Evolutionary conservation across 1,139 yeast genomes (phyloP), one percentile per base, ranked within the genome.

Genomic region (Scheffersomyces titani): DNA sequence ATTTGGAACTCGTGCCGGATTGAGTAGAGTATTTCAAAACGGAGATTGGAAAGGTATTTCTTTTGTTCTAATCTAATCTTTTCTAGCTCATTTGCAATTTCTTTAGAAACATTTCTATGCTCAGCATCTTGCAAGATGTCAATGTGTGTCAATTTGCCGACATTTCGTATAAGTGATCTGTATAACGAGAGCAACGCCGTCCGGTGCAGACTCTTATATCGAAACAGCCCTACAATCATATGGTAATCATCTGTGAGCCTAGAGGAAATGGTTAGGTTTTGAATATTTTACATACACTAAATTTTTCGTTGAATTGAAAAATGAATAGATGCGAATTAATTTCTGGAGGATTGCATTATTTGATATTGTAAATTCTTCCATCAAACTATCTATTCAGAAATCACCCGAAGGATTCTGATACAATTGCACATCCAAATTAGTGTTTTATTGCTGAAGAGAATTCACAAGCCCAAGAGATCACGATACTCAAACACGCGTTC

Each of bases 21-120:
- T n/a, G 55, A 51, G 55, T 65, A 61, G 44, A 50, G 55, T 21
- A 71, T 47, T 57, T 73, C 77, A 47, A 53, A 52, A 22, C 55
- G 52, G 9, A 66, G 44, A 51, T 58, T 56, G 21, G 44, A 19
- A 16, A 50, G 20, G 52, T 64, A 66, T 30, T 47, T 51, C 18
- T 45, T 18, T 16, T 62, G 63, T 50, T 65, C 64, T 6, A 56
- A n/a, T 19, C 47, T 44, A 52, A 52, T 56, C 51, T 56, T 56
- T 49, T 54, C 52, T 46, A 46, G 49, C 18, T 46, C 49, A 11
- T 30, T 30, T 7, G 40, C 40, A 30, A 30, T 30, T 11, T 30
- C 40, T 16, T 30, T 30, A 6, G 22, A 3, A 7, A 7, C 5
- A 6, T 46, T 19, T 16, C 6, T 11, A n/a, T 13, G 20, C 24